A percentile compares a stretch with the other conserved stretches of the same genome.
These are phyloP conservation scores for Mrakia blollopis DNA, from an alignment of 768 basidiomycete species.

Conservation along the genomic window DNA sequence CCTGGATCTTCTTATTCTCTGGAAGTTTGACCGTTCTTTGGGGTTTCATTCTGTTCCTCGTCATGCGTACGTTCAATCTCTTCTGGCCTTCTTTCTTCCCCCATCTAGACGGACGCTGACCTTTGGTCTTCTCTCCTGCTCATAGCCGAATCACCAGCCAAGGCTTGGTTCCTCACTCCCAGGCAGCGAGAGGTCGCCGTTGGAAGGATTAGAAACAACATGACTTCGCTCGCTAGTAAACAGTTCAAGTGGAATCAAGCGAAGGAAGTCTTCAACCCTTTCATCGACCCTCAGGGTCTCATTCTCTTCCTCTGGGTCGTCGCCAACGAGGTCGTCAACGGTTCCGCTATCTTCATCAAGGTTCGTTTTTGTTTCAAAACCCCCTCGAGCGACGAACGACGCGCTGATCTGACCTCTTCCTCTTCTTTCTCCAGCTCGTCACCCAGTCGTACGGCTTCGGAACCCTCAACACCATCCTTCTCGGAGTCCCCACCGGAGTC, in stretches of 20 bases:
- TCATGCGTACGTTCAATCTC: slow-evolving; percentile 33
- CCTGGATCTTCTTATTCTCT: slow-evolving; percentile 34
- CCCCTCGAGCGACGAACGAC: background rate
- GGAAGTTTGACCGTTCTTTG: slow-evolving; percentile 37
- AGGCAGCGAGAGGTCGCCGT: slow-evolving; percentile 35
- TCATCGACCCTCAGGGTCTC: slow-evolving; percentile 38
- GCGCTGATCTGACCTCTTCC: background rate
- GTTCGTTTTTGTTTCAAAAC: background rate
- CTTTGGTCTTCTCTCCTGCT: background rate
- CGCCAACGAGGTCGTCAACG: slow-evolving; percentile 38
- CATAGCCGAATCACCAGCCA: background rate
- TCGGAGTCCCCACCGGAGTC: slow-evolving; percentile 37
- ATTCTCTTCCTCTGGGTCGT: slow-evolving; percentile 35
- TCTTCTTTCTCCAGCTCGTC: slow-evolving; percentile 37
- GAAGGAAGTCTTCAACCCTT: slow-evolving; percentile 35
- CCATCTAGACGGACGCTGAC: background rate
- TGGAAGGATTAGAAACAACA: slow-evolving; percentile 36
- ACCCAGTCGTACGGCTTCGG: slow-evolving; percentile 38
- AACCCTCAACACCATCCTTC: slow-evolving; percentile 37
- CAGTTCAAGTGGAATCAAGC: slow-evolving; percentile 37
- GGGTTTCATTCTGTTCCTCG: slow-evolving; percentile 34
- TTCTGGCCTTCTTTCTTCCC: background rate
- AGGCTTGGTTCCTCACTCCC: slow-evolving; percentile 35
- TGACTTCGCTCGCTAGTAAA: slow-evolving; percentile 34
- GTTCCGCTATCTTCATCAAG: slow-evolving; percentile 10